These are phyloP conservation scores for Zygosaccharomyces sapae DNA, from an alignment of 1,139 yeast genomes.

Conservation along the genomic window DNA sequence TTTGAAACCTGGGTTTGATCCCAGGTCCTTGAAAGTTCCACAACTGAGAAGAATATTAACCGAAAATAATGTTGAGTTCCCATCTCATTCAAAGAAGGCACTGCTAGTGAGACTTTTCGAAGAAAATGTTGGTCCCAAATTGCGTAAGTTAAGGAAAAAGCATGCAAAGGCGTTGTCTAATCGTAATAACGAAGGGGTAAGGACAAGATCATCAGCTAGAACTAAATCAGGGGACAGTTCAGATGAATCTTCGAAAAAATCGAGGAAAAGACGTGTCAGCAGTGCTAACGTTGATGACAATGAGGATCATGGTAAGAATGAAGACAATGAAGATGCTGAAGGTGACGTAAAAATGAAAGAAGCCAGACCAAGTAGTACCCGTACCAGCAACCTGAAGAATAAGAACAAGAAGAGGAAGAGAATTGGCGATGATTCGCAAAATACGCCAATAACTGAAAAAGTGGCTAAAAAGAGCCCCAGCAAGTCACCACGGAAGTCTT, in stretches of 20 bases:
- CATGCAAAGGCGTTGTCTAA: slow-evolving; percentile 15
- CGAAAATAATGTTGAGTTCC: slow-evolving; percentile 52
- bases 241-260: slow-evolving; percentile 4
- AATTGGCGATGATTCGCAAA: slow-evolving; percentile 10
- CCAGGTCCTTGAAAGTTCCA: slow-evolving; percentile 55
- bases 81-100: slow-evolving; percentile 60
- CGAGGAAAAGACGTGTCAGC: slow-evolving; percentile 7
- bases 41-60: slow-evolving; percentile 59
- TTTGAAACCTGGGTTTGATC: slow-evolving; percentile 45
- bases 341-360: slow-evolving; percentile 9
- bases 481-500: slow-evolving; percentile 23
- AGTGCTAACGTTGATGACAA: not conserved
- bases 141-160: slow-evolving; percentile 22
- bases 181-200: slow-evolving; percentile 16
- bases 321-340: slow-evolving; percentile 6
- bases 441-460: slow-evolving; percentile 26
- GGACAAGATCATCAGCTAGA: slow-evolving; percentile 5
- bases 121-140: slow-evolving; percentile 38
- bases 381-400: not conserved
- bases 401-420: slow-evolving; percentile 14
- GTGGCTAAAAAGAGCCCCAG: slow-evolving; percentile 24
- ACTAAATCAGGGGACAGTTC: slow-evolving; percentile 7
- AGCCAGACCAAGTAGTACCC: slow-evolving; percentile 3
- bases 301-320: not conserved
- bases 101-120: slow-evolving; percentile 53